A percentile compares a stretch with the other conserved stretches of the same genome.
phyloP scores from a whole-genome alignment of 257 asterid species.

The Solanum chaucha region DNA sequence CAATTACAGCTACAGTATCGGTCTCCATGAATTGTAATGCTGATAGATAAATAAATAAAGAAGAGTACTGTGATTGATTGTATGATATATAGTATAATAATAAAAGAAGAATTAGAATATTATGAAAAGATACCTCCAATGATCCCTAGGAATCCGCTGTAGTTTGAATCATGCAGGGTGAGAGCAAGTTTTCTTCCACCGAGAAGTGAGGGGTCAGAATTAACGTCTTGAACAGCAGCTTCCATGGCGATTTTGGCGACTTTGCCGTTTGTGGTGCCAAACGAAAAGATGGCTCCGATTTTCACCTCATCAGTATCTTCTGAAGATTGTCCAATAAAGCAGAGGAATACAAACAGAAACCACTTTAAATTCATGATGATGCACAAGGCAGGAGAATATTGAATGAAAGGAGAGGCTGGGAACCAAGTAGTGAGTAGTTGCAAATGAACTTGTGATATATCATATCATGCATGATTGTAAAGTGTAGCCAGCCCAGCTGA shows the following conservation, averaged over 20 bases:
- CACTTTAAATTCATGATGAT: slow-evolving; percentile 1
- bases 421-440: neutral
- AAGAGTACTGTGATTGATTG: neutral
- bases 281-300: slow-evolving; percentile 62
- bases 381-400: too few species aligned
- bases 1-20: slow-evolving; percentile 63
- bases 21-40: slow-evolving; percentile 71
- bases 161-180: slow-evolving; percentile 47
- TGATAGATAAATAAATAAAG: slow-evolving; percentile 4
- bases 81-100: too few species aligned
- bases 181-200: slow-evolving; percentile 43
- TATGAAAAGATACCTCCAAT: slow-evolving; percentile 48
- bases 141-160: slow-evolving; percentile 62
- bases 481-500: too few species aligned
- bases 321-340: neutral
- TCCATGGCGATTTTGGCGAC: slow-evolving; percentile 67
- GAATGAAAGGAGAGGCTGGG: neutral
- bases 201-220: slow-evolving; percentile 51
- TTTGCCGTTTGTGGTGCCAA: slow-evolving; percentile 44
- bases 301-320: slow-evolving; percentile 21
- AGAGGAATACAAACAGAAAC: neutral
- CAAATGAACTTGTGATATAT: neutral
- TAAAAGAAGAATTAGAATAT: neutral
- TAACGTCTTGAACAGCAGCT: slow-evolving; percentile 73
- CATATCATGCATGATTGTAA: neutral